Evolutionary conservation across 768 basidiomycete genomes (phyloP), one percentile per base, ranked within the genome.

Genomic region (Paxillus ammoniavirescens): DNA sequence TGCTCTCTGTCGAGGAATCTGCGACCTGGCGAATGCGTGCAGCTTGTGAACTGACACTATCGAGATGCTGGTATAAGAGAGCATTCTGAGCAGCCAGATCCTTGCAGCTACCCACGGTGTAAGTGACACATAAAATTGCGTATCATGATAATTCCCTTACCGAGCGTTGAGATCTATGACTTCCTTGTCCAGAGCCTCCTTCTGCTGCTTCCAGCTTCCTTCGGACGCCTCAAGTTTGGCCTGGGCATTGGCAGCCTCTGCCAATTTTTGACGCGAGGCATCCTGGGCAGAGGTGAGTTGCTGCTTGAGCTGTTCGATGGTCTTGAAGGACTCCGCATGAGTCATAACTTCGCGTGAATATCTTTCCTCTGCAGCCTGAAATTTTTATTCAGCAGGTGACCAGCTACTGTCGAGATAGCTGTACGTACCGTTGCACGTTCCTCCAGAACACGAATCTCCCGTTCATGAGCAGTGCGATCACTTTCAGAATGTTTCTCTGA

Each of bases 321-420:
- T 57, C 71, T 91, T 91, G 76, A 94, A 87, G 0, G 88, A 80
- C 18, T 93, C 91, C 0, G 93, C 92, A 66, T 95, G 93, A 1
- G 89, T 76, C 31, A 94, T 73, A n/a, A 94, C 81, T 64, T 92
- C 92, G 47, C 84, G 79, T 5, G 85, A 80, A 60, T 93, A 93
- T 50, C 86, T 82, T 48, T 89, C 87, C 64, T 94, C 90, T 5
- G 90, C 90, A 58, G 84, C 79, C 81, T 85, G 57, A 8, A 49
- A 33, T 30, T 8, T 10, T 37, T 26, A 2, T 4, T 65, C 2
- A 51, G 46, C 35, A 30, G 18, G 45, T 8, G 13, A 0, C 14
- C n/a, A 15, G 14, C 15, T 26, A 42, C 38, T 21, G 23, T 8
- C 12, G 17, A 26, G 23, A 43, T 8, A 54, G 40, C 38, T 26